Evolutionary conservation across 495 filamentous ascomycete species (phyloP).

Genomic region (Lepidopterella palustris): DNA sequence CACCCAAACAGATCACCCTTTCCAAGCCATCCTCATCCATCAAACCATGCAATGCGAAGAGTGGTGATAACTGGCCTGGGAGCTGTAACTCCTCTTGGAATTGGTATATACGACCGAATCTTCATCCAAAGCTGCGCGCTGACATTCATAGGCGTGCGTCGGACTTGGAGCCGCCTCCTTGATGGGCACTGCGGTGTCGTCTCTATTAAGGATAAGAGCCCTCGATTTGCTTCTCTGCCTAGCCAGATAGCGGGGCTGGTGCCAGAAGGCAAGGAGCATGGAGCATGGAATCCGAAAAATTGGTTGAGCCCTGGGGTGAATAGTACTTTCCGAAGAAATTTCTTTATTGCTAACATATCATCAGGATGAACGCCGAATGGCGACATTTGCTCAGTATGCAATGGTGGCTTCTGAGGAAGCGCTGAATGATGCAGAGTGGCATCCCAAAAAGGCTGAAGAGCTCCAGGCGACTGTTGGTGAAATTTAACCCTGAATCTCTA

Average conservation of each 20-base stretch:
- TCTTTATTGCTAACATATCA: neutral
- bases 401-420: slow-evolving; percentile 84
- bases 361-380: slow-evolving; percentile 77
- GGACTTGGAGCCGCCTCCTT: slow-evolving; percentile 74
- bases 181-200: slow-evolving; percentile 73
- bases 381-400: slow-evolving; percentile 86
- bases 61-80: slow-evolving; percentile 95
- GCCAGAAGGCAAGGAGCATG: slow-evolving; percentile 55
- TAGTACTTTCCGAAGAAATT: slow-evolving; percentile 21
- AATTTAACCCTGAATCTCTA: too few species aligned
- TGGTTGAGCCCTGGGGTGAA: slow-evolving; percentile 56
- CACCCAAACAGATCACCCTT: neutral
- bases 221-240: slow-evolving; percentile 61
- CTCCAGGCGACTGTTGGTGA: slow-evolving; percentile 56
- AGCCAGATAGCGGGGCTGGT: slow-evolving; percentile 81
- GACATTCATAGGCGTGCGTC: slow-evolving; percentile 53
- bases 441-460: slow-evolving; percentile 53
- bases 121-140: neutral
- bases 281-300: slow-evolving; percentile 65
- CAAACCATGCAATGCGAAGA: slow-evolving; percentile 52
- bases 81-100: slow-evolving; percentile 82
- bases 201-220: slow-evolving; percentile 54
- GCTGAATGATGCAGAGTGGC: slow-evolving; percentile 75
- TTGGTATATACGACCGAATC: slow-evolving; percentile 45
- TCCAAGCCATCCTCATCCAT: neutral